These are phyloP conservation scores for Cystoisospora suis DNA, from an alignment of 169 alveolate species.

Conservation along the genomic window DNA sequence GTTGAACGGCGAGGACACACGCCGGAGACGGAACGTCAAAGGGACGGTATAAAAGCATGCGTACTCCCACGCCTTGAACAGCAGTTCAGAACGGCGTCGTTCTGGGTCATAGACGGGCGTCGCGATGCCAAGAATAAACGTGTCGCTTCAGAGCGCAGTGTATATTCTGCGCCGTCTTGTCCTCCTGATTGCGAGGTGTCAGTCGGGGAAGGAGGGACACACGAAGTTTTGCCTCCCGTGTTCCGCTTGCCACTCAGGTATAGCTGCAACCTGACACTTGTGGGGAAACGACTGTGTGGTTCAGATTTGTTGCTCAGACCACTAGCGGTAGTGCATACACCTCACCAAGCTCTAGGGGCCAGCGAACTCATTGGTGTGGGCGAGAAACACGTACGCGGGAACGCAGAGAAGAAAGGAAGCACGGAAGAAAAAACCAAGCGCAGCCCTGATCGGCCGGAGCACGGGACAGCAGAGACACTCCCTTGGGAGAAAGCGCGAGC, in stretches of 20 bases:
- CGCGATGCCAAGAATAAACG: too few relatives aligned
- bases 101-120: not conserved
- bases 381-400: not conserved
- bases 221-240: not conserved
- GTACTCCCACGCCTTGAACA: not conserved
- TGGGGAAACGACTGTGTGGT: conserved; percentile 1
- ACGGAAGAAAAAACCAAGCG: not conserved
- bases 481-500: not conserved
- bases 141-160: too few relatives aligned
- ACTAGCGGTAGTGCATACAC: not conserved
- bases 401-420: not conserved
- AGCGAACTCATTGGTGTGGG: not conserved
- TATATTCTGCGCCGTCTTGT: too few relatives aligned
- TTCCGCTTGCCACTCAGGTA: not conserved
- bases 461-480: not conserved
- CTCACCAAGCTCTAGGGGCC: not conserved
- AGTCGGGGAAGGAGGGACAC: not conserved
- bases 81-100: not conserved
- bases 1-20: too few relatives aligned
- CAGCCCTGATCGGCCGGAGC: not conserved
- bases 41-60: too few relatives aligned
- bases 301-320: not conserved
- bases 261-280: conserved; percentile 21
- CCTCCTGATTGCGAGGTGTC: too few relatives aligned
- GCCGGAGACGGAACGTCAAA: too few relatives aligned